Base-by-base conservation (phyloP, 2,329 filamentous ascomycete genomes). In the Amesomyces nigricolor region DNA sequence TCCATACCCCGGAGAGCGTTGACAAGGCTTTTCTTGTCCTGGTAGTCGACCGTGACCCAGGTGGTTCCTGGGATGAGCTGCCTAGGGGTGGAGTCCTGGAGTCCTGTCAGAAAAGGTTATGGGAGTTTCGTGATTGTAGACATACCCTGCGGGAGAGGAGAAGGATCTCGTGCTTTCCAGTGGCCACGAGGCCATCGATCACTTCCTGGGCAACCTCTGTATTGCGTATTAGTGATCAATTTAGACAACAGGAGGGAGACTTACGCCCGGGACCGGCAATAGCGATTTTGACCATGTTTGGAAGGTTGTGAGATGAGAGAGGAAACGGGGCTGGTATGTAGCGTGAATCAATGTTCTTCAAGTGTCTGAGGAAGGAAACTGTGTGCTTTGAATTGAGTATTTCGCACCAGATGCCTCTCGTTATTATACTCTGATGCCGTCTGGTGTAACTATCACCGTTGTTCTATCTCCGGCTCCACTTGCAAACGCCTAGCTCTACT, bases 1-100 rank as follows among this genome's bases (percentile, higher is more conserved):
- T 67, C 57, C 9, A 64, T 59, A 0, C 64, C 64, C 3, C 60
- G 14, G 10, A 68, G 57, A 10, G 58, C 50, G 14, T 47, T 17
- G 1, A 57, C 57, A 2, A 68, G 57, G 30, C 52, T 43, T 3
- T 47, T 16, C 10, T 55, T 54, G 46, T 64, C 58, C 14, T 54
- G 39, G 50, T 64, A 68, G 22, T 64, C 51, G 11, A 58, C 57
- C 44, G 57, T 58, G 16, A 58, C 32, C 54, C 57, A 52, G 1
- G 56, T 53, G 13, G 53, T 59, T 1, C 58, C 56, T n/a, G 54
- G 22, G 6, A 55, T 46, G 8, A 49, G 3, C 7, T 51, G 35
- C 2, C 51, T 58, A 7, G 49, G 49, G 5, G 22, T 19, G 5
- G 57, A 49, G n/a, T 58, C 54, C 60, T 60, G 39, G 22, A 26